Base-by-base conservation (phyloP, 768 basidiomycete genomes). In the Leccinum olivaceopallidum region DNA sequence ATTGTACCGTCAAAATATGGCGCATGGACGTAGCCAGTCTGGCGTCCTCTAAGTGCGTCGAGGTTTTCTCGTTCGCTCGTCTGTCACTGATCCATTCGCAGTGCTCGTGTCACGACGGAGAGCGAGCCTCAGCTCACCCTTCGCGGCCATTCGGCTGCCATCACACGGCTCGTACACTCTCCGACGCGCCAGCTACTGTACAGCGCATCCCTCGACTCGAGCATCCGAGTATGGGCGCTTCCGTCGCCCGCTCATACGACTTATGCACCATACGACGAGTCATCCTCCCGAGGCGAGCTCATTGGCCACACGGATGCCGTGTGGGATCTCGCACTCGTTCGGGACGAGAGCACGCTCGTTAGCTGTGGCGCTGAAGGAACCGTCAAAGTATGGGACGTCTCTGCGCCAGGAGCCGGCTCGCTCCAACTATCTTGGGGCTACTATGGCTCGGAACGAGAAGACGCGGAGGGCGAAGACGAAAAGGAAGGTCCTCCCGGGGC, bases 1-100 rank as follows among this genome's bases (percentile, higher is more conserved):
- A 99, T 71, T 92, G 86, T 71, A 95, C 94, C 7, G 88, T 98
- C 57, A 99, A 99, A 75, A 84, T 98, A 56, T 99, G 97, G 97
- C 83, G 92, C 59, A 84, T 94, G 78, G 92, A 96, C 65, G 83
- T 89, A 16, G 78, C 85, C 44, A 81, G 84, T 65, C 78, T 95
- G 60, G 82, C 92, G 32, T 89, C 89, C 48, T 86, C 87, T 58
- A 83, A 83, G 93, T 95, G 77, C 72, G 92, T 85, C 48, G 0
- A 56, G 62, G 42, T 55, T 58, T 67, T 50, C 60, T 51, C 36
- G 36, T 53, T 56, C 4, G 0, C 18, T 50, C 6, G 9, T 54
- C n/a, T 20, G 18, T 54, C 30, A 37, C 60, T 68, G 34, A 65
- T 48, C 5, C 32, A 55, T 58, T 60, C 58, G 24, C 64, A 92